Evolutionary conservation across 129 eudicot genomes (phyloP).

Genomic region (Helianthus tuberosus): DNA sequence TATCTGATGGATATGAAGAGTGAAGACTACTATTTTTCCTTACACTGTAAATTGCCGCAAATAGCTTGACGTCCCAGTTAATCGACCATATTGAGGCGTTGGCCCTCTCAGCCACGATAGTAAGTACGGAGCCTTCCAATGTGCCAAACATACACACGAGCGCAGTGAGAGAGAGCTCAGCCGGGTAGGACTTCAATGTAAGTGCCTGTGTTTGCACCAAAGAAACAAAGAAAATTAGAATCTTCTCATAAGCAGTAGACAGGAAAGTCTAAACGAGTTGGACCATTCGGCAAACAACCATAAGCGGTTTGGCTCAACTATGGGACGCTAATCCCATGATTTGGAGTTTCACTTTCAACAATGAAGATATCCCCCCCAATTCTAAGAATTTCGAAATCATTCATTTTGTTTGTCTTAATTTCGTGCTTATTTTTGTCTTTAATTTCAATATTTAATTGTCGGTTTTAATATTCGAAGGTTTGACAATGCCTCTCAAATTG

Average conservation of each 20-base stretch:
- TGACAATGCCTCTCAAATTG: too few species aligned
- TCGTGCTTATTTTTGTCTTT: too few species aligned
- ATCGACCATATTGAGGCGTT: constrained; percentile 29
- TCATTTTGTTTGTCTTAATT: too few species aligned
- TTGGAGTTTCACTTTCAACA: too few species aligned
- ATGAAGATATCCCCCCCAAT: too few species aligned
- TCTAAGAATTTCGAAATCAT: too few species aligned
- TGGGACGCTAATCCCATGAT: too few species aligned
- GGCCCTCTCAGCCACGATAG: constrained; percentile 22
- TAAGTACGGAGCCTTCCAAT: constrained; percentile 32
- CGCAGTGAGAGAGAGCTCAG: constrained; percentile 27
- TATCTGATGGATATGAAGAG: not conserved
- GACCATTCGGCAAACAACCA: too few species aligned
- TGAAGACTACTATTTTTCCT: not conserved
- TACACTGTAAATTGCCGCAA: constrained; percentile 32
- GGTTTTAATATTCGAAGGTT: too few species aligned
- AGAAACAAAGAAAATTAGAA: not conserved
- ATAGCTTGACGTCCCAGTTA: constrained; percentile 34
- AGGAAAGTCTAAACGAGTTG: too few species aligned
- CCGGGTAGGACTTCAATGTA: constrained; percentile 32
- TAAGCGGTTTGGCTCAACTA: too few species aligned
- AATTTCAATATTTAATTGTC: too few species aligned
- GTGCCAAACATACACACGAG: constrained; percentile 38
- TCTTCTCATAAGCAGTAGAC: not conserved
- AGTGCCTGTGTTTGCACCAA: constrained; percentile 29